A percentile compares a stretch with the other conserved stretches of the same genome.
Evolutionary conservation across 2,329 filamentous ascomycete genomes (phyloP).

Genomic region (Diaporthe velutina): DNA sequence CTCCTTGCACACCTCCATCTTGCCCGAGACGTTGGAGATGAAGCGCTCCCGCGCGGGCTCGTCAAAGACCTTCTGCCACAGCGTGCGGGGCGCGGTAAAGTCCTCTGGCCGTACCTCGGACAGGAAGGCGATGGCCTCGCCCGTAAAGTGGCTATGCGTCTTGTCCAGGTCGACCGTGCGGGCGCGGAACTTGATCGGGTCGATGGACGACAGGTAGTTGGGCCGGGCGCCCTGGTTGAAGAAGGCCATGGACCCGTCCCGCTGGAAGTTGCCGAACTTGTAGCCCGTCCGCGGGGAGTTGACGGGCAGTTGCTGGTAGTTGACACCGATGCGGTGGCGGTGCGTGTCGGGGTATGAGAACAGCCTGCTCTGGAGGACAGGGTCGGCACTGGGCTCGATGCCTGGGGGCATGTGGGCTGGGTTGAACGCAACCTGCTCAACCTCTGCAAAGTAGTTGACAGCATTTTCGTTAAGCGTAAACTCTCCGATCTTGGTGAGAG

Average conservation of each 20-base stretch:
- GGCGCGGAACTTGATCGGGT: slow-evolving; percentile 51
- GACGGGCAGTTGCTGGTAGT: slow-evolving; percentile 72
- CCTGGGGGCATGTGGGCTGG: slow-evolving; percentile 75
- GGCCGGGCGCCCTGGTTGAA: slow-evolving; percentile 75
- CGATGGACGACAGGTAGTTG: slow-evolving; percentile 61
- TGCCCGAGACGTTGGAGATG: slow-evolving; percentile 70
- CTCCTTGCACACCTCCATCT: slow-evolving; percentile 70
- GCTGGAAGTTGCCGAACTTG: slow-evolving; percentile 74
- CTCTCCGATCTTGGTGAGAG: slow-evolving; percentile 64
- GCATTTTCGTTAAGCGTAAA: slow-evolving; percentile 68
- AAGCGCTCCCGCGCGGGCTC: slow-evolving; percentile 69
- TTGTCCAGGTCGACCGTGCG: slow-evolving; percentile 53
- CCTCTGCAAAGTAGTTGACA: slow-evolving; percentile 77
- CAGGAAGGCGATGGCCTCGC: slow-evolving; percentile 53
- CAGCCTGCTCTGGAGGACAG: slow-evolving; percentile 70
- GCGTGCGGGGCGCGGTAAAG: slow-evolving; percentile 62
- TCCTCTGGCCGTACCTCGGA: slow-evolving; percentile 55
- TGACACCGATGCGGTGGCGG: slow-evolving; percentile 72
- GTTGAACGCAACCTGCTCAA: slow-evolving; percentile 77
- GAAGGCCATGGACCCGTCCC: slow-evolving; percentile 78
- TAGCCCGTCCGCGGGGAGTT: slow-evolving; percentile 68
- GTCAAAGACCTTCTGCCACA: slow-evolving; percentile 74
- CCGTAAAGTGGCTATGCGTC: slow-evolving; percentile 54
- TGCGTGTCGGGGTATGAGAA: slow-evolving; percentile 75
- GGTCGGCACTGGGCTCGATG: slow-evolving; percentile 72